Evolutionary conservation across 805 yeast species (phyloP), one percentile per base, ranked within the genome.

Genomic region (Metschnikowia lachancei): DNA sequence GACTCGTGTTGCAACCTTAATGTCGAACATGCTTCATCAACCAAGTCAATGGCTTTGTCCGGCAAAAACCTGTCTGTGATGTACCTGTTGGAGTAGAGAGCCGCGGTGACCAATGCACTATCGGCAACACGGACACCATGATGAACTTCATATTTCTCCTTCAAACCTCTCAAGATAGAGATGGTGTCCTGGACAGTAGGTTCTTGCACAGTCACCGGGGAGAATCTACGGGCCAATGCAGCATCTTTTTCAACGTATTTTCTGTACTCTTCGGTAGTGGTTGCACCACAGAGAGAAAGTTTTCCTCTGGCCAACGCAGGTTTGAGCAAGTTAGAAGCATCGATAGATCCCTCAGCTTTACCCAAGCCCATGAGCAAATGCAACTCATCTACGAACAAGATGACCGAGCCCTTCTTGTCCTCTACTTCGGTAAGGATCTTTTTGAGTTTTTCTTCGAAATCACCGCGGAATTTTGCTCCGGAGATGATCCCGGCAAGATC

Each of bases 21-120:
- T 0, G 96, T 95, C 3, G 97, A 94, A 69, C 98, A 91, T 0
- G 98, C 97, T 63, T 92, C 99, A 67, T 92, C 99, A 1, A 92
- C 94, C 54, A 92, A 76, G 66, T 92, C 99, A 54, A 92, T 92
- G 17, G 98, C 98, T 70, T 92, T 92, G 62, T 92, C 99, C 1
- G 99, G 99, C 32, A 92, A 70, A 59, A 82, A 90, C 45, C 98
- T 70, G 63, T 92, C 97, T 2, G 95, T 86, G 46, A 92, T 87
- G 63, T 92, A 92, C 53, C 99, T 77, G 61, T 89, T 87, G 39
- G 95, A 82, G 60, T 91, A 80, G 6, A 87, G 83, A 0, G 97
- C 96, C 11, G 98, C 97, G 0, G 96, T 86, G 1, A 92, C 97
- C 46, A 92, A 73, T 0, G 99, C 97, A 40, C 90, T 79, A 62